Evolutionary conservation across 1,284 basidiomycete species (phyloP), one percentile per base, ranked within the genome.

Genomic region (Marasmius sp.): DNA sequence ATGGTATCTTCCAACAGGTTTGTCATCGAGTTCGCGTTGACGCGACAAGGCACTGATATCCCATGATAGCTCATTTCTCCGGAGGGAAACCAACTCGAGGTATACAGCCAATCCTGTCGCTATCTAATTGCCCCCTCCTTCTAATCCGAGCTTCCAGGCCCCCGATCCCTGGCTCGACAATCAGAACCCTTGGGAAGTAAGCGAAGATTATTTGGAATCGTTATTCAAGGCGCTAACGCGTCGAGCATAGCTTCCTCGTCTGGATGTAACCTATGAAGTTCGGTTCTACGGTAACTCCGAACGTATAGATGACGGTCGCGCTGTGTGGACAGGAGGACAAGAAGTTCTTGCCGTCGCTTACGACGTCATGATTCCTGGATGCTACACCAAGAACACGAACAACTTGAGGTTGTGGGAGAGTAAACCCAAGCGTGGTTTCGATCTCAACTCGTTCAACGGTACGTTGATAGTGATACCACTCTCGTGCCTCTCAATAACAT

Each of bases 161-260:
- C 94, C 94, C 9, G 95, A 97, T 75, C 94, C 94, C 64, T 97
- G 94, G 94, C 81, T 97, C 45, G 89, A 93, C 63, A 81, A 91
- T 69, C 88, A 91, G 69, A 95, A 94, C 74, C 89, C 91, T 50
- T 93, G 93, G 94, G 94, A 96, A 79, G 76, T 76, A 34, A 57
- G 63, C 22, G 18, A 37, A 5, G 27, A 39, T 62, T 48, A 43
- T 39, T 16, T 48, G 27, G 58, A 36, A 54, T 49, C 50, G 52
- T 14, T n/a, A 37, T 53, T 37, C 33, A 20, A 3, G 27, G 18
- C 37, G 9, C 11, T 54, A 5, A 54, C 37, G 52, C 55, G 43
- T 47, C 20, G 9, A 62, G 49, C 9, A 47, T 53, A 76, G 75
- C 85, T 97, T 49, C 86, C 89, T 14, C 89, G 94, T 54, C 80